These are phyloP conservation scores for Spathaspora arborariae DNA, from an alignment of 805 yeast genomes.

Conservation along the genomic window DNA sequence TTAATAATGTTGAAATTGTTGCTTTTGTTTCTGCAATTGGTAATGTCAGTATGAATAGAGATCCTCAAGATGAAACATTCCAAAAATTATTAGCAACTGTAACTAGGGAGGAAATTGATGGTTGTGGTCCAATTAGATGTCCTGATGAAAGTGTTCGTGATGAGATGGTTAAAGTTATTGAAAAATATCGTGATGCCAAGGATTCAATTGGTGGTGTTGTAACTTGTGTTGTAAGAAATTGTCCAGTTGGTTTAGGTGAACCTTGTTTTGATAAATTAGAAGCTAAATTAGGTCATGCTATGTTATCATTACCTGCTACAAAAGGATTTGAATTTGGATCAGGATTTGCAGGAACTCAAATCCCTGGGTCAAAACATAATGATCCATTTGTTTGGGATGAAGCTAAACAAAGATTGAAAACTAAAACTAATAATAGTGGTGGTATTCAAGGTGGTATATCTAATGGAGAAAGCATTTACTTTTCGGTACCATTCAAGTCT, in stretches of 20 bases:
- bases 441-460: constrained; percentile 98
- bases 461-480: constrained; percentile 93
- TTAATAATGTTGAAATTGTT: constrained; percentile 85
- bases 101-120: constrained; percentile 86
- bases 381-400: constrained; percentile 74
- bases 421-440: constrained; percentile 89
- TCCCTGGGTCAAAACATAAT: constrained; percentile 93
- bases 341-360: constrained; percentile 84
- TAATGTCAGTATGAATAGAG: constrained; percentile 68
- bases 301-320: constrained; percentile 96
- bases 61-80: constrained; percentile 62
- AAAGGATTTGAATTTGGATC: constrained; percentile 98
- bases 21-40: constrained; percentile 97
- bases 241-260: constrained; percentile 96
- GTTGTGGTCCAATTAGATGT: constrained; percentile 87
- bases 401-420: constrained; percentile 63
- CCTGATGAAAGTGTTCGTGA: constrained; percentile 73
- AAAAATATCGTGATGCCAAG: constrained; percentile 75
- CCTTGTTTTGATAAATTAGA: constrained; percentile 96
- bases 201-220: constrained; percentile 98
- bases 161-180: constrained; percentile 82
- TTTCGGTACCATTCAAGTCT: constrained; percentile 94
- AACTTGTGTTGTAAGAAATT: constrained; percentile 92
- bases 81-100: constrained; percentile 64
- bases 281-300: constrained; percentile 94